Base-by-base conservation (phyloP, 2,329 filamentous ascomycete species). In the Aaosphaeria pasadenensis region DNA sequence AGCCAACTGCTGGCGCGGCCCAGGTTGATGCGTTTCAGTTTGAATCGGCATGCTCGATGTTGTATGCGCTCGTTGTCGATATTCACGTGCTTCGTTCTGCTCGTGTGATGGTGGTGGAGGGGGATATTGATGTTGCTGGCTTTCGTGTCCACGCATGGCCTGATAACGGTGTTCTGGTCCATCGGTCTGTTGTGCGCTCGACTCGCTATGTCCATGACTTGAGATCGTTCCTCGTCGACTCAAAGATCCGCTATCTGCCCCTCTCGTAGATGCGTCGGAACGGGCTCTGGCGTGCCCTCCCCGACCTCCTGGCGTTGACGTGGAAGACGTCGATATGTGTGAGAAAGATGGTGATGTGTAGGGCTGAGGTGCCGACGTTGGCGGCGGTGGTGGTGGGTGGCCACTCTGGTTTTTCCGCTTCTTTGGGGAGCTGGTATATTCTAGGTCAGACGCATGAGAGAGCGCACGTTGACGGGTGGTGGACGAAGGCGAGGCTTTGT, bases 361-460 rank as follows among this genome's bases (percentile, higher is more conserved):
- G 44, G 66, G 62, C 47, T 74, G 70, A 9, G 74, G 71, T 53
- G 75, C 75, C 42, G 74, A 75, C 44, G 78, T 74, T 17, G 79
- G 79, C 24, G 75, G 71, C 39, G 79, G 78, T 48, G 74, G 72
- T 47, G 75, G 66, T 50, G 74, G 73, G 57, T 83, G 80, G 31
- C 71, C 69, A 30, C 77, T 76, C 62, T 76, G 72, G 39, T 87
- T 85, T 74, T 95, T 95, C 62, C 91, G 86, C 76, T 95, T 95
- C 68, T 87, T 88, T 31, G 89, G 89, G 52, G 88, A 89, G 67
- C 88, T 87, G 64, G 84, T 83, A 69, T 84, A 80, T 64, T 86
- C 83, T 69, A 76, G 69, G 73, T 77, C 70, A 73, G 75, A 71
- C 71, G 73, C 57, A 71, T 78, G 63, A 61, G 71, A 66, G 66